Evolutionary conservation across 2,329 filamentous ascomycete species (phyloP).

Genomic region (Coniochaeta sp.): DNA sequence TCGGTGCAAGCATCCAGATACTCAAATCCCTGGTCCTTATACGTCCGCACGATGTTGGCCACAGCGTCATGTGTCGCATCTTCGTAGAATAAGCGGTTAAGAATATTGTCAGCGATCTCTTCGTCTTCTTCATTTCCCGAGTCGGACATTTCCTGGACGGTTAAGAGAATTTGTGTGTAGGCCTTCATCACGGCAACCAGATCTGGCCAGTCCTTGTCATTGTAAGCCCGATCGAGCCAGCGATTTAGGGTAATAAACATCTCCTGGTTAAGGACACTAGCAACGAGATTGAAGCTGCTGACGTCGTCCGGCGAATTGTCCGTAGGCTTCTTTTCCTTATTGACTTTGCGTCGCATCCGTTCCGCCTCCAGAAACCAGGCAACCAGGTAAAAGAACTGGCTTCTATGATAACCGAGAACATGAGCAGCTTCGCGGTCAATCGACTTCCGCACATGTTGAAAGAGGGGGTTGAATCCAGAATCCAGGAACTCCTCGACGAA

Average conservation of each 20-base stretch:
- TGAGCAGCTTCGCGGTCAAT: conserved; percentile 86
- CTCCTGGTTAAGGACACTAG: conserved; percentile 86
- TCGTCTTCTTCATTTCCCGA: conserved; percentile 86
- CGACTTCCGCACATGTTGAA: conserved; percentile 76
- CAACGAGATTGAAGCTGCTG: conserved; percentile 79
- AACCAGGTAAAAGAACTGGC: conserved; percentile 87
- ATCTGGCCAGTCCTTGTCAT: conserved; percentile 81
- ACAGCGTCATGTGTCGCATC: conserved; percentile 88
- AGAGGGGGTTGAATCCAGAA: conserved; percentile 88
- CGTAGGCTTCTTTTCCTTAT: conserved; percentile 42
- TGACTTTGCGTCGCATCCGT: conserved; percentile 57
- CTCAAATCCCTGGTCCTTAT: conserved; percentile 88
- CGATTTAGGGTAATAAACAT: conserved; percentile 86
- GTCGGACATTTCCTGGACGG: conserved; percentile 84
- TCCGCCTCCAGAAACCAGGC: conserved; percentile 92
- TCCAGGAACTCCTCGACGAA: conserved; percentile 95
- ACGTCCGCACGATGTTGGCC: conserved; percentile 70
- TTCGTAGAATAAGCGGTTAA: conserved; percentile 97
- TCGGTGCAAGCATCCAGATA: conserved; percentile 92
- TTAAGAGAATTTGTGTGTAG: conserved; percentile 89
- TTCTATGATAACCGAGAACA: conserved; percentile 65
- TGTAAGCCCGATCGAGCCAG: conserved; percentile 69
- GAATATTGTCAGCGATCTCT: conserved; percentile 95
- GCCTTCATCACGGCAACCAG: conserved; percentile 85
- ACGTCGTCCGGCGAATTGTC: conserved; percentile 37